These are phyloP conservation scores for Vicia sativa DNA, from an alignment of 306 rosid genomes.

Conservation along the genomic window DNA sequence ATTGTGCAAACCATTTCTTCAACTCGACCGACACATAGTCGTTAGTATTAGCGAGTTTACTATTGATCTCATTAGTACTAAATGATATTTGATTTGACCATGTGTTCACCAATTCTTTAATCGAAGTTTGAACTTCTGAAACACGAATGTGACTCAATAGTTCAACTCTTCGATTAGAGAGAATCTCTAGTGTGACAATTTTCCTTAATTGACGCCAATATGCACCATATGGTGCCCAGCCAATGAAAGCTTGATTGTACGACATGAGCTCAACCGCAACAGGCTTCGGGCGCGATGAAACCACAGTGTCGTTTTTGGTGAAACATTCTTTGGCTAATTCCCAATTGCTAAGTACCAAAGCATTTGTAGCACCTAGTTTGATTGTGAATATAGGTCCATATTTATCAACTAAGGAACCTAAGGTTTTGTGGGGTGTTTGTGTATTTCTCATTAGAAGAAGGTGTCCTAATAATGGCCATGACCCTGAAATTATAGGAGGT, in stretches of 20 bases:
- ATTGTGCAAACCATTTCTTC: slow-evolving; percentile 30
- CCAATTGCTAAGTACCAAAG: slow-evolving; percentile 41
- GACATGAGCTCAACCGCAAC: slow-evolving; percentile 18
- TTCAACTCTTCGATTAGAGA: slow-evolving; percentile 35
- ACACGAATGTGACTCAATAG: slow-evolving; percentile 25
- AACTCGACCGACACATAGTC: slow-evolving; percentile 29
- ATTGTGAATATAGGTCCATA: slow-evolving; percentile 46
- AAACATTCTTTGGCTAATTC: slow-evolving; percentile 45
- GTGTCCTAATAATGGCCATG: slow-evolving; percentile 52
- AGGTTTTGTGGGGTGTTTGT: slow-evolving; percentile 15
- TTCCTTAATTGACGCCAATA: slow-evolving; percentile 50
- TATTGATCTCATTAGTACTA: not conserved
- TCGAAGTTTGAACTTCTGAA: slow-evolving; percentile 28
- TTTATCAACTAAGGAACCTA: slow-evolving; percentile 40
- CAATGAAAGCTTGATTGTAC: slow-evolving; percentile 38
- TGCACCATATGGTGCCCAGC: slow-evolving; percentile 38
- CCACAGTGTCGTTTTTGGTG: slow-evolving; percentile 31
- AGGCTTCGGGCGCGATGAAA: slow-evolving; percentile 22
- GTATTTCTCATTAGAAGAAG: slow-evolving; percentile 13
- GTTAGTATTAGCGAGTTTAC: not conserved
- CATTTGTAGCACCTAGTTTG: slow-evolving; percentile 9
- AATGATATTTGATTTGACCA: not conserved
- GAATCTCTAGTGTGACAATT: slow-evolving; percentile 1
- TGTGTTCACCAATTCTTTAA: slow-evolving; percentile 6
- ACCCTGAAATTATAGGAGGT: slow-evolving; percentile 29